A percentile compares a stretch with the other conserved stretches of the same genome.
phyloP scores from a whole-genome alignment of 2,329 filamentous ascomycete genomes.

The Basipetospora sp. region DNA sequence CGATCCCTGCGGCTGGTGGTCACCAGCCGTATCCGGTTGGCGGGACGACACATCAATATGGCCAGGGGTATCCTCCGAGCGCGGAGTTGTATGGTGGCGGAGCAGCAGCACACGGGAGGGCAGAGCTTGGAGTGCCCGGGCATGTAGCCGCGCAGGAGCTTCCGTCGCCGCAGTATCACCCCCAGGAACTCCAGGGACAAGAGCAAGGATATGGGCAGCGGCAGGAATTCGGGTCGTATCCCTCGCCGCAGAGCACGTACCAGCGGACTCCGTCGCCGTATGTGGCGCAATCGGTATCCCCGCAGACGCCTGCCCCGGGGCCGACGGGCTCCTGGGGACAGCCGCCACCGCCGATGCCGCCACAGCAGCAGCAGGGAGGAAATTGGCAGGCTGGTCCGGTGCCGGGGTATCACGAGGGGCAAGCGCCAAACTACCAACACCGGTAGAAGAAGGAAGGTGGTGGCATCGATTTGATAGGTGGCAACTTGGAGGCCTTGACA shows the following conservation, averaged over 20 bases:
- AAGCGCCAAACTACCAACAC: background rate
- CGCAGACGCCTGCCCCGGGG: slow-evolving; percentile 6
- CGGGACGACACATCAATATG: background rate
- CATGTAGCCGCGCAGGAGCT: background rate
- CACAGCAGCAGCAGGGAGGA: slow-evolving; percentile 11
- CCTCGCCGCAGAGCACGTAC: slow-evolving; percentile 8
- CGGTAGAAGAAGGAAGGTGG: too few relatives aligned
- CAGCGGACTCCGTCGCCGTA: slow-evolving; percentile 7
- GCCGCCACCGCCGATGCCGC: slow-evolving; percentile 6
- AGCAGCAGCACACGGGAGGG: background rate
- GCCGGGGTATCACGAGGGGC: slow-evolving; percentile 16
- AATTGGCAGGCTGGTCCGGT: slow-evolving; percentile 24
- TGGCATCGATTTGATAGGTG: too few relatives aligned
- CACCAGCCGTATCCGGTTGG: background rate
- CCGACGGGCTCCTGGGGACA: slow-evolving; percentile 7
- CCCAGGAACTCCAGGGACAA: background rate
- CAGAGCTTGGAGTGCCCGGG: background rate
- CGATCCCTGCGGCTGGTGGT: too few relatives aligned
- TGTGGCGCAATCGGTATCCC: background rate
- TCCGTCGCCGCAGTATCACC: background rate
- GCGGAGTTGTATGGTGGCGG: background rate
- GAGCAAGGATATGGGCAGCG: slow-evolving; percentile 8
- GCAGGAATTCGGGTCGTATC: slow-evolving; percentile 10
- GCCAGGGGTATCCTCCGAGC: background rate
- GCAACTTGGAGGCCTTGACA: too few relatives aligned